A percentile compares a stretch with the other conserved stretches of the same genome.
phyloP scores from a whole-genome alignment of 2,329 filamentous ascomycete genomes.

The Aspergillus niger region DNA sequence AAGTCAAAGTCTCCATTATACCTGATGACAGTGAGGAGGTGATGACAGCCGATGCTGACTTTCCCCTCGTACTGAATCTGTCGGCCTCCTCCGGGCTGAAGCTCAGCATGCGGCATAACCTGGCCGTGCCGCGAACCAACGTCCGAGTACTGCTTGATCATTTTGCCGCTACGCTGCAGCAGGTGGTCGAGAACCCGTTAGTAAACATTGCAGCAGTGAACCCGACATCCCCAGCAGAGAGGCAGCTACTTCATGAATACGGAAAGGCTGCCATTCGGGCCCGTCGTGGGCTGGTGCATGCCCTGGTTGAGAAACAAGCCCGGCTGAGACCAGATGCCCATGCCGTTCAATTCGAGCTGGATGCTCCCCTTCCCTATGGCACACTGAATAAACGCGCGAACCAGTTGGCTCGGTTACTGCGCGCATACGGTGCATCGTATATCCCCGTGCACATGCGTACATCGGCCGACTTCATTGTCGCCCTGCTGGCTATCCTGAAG shows the following conservation, averaged over 20 bases:
- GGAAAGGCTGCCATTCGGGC: not conserved
- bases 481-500: slow-evolving; percentile 19
- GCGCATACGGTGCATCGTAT: not conserved
- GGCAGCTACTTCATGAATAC: not conserved
- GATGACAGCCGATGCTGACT: not conserved
- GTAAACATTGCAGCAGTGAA: not conserved
- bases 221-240: not conserved
- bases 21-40: not conserved
- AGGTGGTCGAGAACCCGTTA: not conserved
- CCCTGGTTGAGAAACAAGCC: not conserved
- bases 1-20: not conserved
- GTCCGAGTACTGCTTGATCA: not conserved
- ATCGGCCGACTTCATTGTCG: slow-evolving; percentile 11
- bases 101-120: not conserved
- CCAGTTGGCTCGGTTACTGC: not conserved
- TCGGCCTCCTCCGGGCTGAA: not conserved
- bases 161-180: not conserved
- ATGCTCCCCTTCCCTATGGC: not conserved
- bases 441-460: slow-evolving; percentile 5
- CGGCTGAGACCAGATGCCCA: not conserved
- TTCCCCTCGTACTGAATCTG: not conserved
- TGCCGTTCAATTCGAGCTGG: not conserved
- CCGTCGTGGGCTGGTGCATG: not conserved
- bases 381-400: not conserved
- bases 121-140: not conserved